Base-by-base conservation (phyloP, 306 rosid species). In the Crataegus laevigata region DNA sequence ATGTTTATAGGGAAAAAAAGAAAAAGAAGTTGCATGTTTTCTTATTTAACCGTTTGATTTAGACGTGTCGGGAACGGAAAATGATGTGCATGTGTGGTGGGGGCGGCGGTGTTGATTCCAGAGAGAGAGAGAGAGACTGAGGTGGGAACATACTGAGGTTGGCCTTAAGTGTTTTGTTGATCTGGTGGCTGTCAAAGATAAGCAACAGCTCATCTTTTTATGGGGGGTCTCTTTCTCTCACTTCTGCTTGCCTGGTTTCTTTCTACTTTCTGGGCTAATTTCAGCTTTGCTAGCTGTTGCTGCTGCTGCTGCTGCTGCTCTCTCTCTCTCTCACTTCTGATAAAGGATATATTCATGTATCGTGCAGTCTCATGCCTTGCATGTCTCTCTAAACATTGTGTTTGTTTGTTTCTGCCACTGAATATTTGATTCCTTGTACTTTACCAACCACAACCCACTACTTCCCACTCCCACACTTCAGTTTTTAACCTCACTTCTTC, bases 141-240 rank as follows among this genome's bases (percentile, higher is more conserved):
- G n/a, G 87, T 73, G 85, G 85, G 86, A 86, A 88, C 91, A 85
- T 87, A 87, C 87, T 84, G 90, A 84, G 80, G 54, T 88, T 88
- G 96, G 90, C 89, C 64, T 85, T 88, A 75, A 67, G 85, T 85
- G 91, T 79, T 81, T 77, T 87, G 82, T 82, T 77, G 84, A 78
- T 85, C 79, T 78, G 90, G 91, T 84, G 91, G 86, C 87, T 92
- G 91, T 87, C 96, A 88, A 90, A 84, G 81, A 83, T 80, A 87
- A 86, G 85, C 69, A 69, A 87, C 91, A 87, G 87, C 93, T 92
- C 90, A 82, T 88, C 81, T 84, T 80, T 84, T 77, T 75, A 88
- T 84, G 80, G 75, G 32, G 77, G 60, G 81, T 82, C 79, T 84
- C 42, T 81, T 42, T 86, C 54, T 82, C 71, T 69, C 72, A 64